Conservation (phyloP, 805 yeast species). For the Hyphopichia homilentoma region DNA sequence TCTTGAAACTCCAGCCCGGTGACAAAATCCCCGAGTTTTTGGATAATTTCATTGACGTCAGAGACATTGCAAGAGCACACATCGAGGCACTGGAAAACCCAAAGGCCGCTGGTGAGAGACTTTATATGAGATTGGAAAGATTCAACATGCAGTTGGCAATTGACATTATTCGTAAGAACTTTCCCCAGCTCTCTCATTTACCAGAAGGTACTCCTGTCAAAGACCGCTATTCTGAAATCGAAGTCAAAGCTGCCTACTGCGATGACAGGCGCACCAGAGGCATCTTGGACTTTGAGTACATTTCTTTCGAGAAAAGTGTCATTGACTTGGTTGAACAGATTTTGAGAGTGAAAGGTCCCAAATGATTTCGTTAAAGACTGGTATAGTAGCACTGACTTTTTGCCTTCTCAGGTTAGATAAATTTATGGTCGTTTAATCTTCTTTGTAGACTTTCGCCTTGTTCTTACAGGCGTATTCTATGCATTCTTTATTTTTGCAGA, state of each 20-base stretch:
- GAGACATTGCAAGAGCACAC: conserved; percentile 21
- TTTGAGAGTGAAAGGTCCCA: no score
- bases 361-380: no score
- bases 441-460: no score
- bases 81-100: conserved; percentile 19
- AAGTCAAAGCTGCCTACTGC: conserved; percentile 6
- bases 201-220: conserved; percentile 15
- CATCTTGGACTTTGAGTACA: conserved; percentile 29
- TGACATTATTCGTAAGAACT: conserved; percentile 18
- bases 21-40: conserved; percentile 12
- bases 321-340: conserved; percentile 35
- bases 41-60: conserved; percentile 17
- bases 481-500: no score
- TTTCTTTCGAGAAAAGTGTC: conserved; percentile 29
- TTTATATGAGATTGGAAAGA: conserved; percentile 21
- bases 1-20: conserved; percentile 11
- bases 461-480: no score
- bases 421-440: no score
- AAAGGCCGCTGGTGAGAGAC: conserved; percentile 14
- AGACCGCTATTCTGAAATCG: conserved; percentile 5
- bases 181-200: conserved; percentile 8
- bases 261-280: conserved; percentile 26
- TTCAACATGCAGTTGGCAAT: conserved; percentile 20
- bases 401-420: no score
- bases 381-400: no score